Evolutionary conservation across 73 alveolate genomes (phyloP).

Genomic region (Paramecium pentaurelia): DNA sequence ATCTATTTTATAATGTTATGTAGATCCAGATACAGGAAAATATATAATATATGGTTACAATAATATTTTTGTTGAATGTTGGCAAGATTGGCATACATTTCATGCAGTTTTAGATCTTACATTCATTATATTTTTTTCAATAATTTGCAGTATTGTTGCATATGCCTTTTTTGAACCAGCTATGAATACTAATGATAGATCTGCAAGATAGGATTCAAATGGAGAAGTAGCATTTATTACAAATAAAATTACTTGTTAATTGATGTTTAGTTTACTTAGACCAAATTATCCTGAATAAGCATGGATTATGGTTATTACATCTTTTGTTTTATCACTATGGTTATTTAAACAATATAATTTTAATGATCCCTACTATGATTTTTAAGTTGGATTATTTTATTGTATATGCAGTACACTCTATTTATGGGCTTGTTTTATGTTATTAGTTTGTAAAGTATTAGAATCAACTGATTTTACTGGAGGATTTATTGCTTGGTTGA

Average conservation of each 20-base stretch:
- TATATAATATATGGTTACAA: not conserved
- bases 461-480: constrained; percentile 81
- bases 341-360: constrained; percentile 40
- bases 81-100: constrained; percentile 59
- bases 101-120: constrained; percentile 14
- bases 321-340: constrained; percentile 19
- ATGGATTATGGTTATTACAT: constrained; percentile 34
- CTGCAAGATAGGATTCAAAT: constrained; percentile 53
- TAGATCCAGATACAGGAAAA: not conserved
- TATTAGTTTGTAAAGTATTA: constrained; percentile 71
- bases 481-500: constrained; percentile 76
- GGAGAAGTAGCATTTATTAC: constrained; percentile 54
- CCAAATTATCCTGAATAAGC: not conserved
- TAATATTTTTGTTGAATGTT: constrained; percentile 4
- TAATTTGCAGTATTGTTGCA: constrained; percentile 47
- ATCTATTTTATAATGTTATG: constrained; percentile 39
- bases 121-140: constrained; percentile 28
- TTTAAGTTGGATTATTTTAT: constrained; percentile 44
- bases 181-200: constrained; percentile 36
- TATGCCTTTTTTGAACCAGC: constrained; percentile 61
- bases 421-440: constrained; percentile 65
- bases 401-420: constrained; percentile 4
- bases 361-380: constrained; percentile 56
- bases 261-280: constrained; percentile 41
- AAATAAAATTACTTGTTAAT: constrained; percentile 23